These are phyloP conservation scores for Neonothopanus nambi DNA, from an alignment of 1,284 basidiomycete genomes.

Conservation along the genomic window DNA sequence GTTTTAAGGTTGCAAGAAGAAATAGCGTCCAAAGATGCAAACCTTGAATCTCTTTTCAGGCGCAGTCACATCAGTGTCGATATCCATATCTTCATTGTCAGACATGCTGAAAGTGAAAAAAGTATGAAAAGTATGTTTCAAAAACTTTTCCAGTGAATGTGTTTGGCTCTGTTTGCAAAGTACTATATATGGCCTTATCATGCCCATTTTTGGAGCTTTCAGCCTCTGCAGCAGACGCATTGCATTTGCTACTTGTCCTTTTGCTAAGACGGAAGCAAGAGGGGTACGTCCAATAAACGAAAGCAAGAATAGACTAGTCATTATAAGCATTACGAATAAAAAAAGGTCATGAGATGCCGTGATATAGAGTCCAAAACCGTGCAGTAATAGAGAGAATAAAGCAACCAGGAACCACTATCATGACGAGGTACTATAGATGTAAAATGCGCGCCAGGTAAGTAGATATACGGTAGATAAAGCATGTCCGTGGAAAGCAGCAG, in stretches of 20 bases:
- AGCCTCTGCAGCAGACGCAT: too few species aligned
- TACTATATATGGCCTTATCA: too few species aligned
- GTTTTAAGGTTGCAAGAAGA: neutral
- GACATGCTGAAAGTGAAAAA: neutral
- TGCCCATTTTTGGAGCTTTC: too few species aligned
- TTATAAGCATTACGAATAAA: slow-evolving; percentile 6
- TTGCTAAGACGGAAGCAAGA: too few species aligned
- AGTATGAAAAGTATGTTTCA: neutral
- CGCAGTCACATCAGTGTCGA: neutral
- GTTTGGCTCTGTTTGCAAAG: too few species aligned
- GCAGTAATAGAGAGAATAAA: neutral
- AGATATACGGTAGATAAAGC: neutral
- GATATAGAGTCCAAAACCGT: too few species aligned
- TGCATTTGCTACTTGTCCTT: too few species aligned
- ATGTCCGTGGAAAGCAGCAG: neutral
- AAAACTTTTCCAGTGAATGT: neutral
- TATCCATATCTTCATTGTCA: slow-evolving; percentile 2
- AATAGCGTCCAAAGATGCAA: neutral
- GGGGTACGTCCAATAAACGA: too few species aligned
- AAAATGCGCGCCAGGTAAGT: too few species aligned
- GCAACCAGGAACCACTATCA: neutral
- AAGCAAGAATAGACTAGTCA: neutral
- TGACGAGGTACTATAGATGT: too few species aligned
- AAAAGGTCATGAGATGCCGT: neutral
- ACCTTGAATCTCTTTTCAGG: slow-evolving; percentile 16